Evolutionary conservation across 2,329 filamentous ascomycete species (phyloP).

Genomic region (Xylariomycetidae sp.): DNA sequence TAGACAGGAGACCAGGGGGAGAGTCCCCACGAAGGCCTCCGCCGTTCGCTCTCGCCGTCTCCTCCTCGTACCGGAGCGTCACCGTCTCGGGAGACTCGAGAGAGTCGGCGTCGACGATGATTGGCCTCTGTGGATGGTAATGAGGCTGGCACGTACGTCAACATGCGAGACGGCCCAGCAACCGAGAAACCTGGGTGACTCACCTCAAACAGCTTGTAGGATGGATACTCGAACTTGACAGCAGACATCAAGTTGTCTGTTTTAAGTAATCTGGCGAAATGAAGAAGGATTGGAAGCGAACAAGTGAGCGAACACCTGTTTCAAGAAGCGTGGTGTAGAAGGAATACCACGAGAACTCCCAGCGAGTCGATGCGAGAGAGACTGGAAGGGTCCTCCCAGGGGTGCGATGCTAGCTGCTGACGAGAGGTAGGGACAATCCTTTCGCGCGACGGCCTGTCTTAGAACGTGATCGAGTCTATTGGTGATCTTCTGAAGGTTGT

Average conservation of each 20-base stretch:
- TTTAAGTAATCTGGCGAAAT: constrained; percentile 12
- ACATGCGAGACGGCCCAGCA: no score
- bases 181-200: constrained; percentile 28
- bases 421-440: constrained; percentile 8
- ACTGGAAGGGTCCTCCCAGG: no score
- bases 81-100: constrained; percentile 53
- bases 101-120: constrained; percentile 49
- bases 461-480: constrained; percentile 18
- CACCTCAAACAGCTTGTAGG: constrained; percentile 56
- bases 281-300: constrained; percentile 26
- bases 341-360: constrained; percentile 3
- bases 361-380: constrained; percentile 5
- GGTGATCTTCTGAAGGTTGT: constrained; percentile 13
- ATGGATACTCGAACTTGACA: constrained; percentile 48
- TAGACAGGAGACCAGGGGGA: constrained; percentile 58
- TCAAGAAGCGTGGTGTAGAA: constrained; percentile 29
- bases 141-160: constrained; percentile 41
- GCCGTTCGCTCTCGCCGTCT: constrained; percentile 45
- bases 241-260: constrained; percentile 50
- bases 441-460: constrained; percentile 20
- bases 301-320: constrained; percentile 28
- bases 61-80: constrained; percentile 51
- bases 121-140: constrained; percentile 48
- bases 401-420: constrained; percentile 9
- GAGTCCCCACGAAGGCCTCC: constrained; percentile 51